Evolutionary conservation across 352 stramenopile genomes (phyloP).

Genomic region (Thalassiosira mediterranea): DNA sequence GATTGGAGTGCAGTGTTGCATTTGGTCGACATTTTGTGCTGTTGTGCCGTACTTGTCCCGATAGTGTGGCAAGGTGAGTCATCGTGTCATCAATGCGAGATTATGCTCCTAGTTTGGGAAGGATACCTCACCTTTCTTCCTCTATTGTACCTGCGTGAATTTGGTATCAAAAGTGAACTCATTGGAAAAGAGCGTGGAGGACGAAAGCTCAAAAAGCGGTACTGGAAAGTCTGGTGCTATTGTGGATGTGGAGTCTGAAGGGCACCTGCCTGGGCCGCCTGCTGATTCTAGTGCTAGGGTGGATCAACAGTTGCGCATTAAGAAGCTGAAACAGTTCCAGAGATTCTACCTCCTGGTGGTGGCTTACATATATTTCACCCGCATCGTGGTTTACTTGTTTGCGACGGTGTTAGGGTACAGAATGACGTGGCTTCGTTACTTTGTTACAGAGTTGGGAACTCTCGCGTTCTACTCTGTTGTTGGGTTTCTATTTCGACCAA

Average conservation of each 20-base stretch:
- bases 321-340: slow-evolving; percentile 95
- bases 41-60: slow-evolving; percentile 93
- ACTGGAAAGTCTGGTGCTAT: slow-evolving; percentile 16
- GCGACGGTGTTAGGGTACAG: slow-evolving; percentile 91
- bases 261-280: too few species aligned
- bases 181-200: slow-evolving; percentile 71
- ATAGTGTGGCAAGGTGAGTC: slow-evolving; percentile 97
- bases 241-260: too few species aligned
- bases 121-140: too few species aligned
- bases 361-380: slow-evolving; percentile 97
- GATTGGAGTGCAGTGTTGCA: slow-evolving; percentile 92
- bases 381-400: slow-evolving; percentile 95
- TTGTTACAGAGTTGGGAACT: slow-evolving; percentile 86
- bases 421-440: slow-evolving; percentile 81
- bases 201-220: slow-evolving; percentile 71
- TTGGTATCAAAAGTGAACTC: too few species aligned
- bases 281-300: too few species aligned
- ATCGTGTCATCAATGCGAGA: too few species aligned
- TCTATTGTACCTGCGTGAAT: too few species aligned
- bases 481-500: slow-evolving; percentile 90
- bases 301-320: too few species aligned
- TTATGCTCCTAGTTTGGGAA: too few species aligned
- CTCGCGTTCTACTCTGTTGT: slow-evolving; percentile 92
- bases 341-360: slow-evolving; percentile 96
- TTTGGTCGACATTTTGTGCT: slow-evolving; percentile 96